These are phyloP conservation scores for Aspergillus niger DNA, from an alignment of 2,329 filamentous ascomycete species.

Conservation along the genomic window DNA sequence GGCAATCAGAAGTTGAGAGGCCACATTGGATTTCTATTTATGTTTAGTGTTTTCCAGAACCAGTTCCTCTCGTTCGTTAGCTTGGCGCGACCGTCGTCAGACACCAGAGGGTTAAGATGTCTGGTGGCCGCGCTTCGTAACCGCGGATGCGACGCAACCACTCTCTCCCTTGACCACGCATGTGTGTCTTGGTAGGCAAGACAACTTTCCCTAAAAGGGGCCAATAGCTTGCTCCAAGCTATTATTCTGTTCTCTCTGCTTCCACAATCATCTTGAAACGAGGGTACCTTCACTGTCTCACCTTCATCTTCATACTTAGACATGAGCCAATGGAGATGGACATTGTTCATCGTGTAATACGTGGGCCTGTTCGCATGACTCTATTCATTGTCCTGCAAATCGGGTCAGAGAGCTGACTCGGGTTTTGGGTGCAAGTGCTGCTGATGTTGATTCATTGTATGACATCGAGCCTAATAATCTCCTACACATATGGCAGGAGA, in stretches of 20 bases:
- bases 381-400: neutral
- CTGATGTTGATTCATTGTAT: neutral
- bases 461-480: neutral
- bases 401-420: neutral
- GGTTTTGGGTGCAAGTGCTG: neutral
- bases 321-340: neutral
- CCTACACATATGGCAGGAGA: neutral
- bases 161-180: conserved; percentile 6
- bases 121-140: conserved; percentile 6
- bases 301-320: neutral
- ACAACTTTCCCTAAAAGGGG: neutral
- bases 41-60: conserved; percentile 4
- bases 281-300: neutral
- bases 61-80: conserved; percentile 2
- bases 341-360: neutral
- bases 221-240: neutral
- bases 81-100: conserved; percentile 8
- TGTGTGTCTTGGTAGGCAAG: neutral
- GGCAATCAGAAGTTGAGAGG: neutral
- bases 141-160: neutral
- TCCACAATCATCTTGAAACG: neutral
- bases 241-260: neutral
- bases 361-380: neutral
- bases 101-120: neutral
- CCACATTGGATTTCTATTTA: conserved; percentile 8